Base-by-base conservation (phyloP, 495 filamentous ascomycete genomes). In the Annulohypoxylon maeteangense region DNA sequence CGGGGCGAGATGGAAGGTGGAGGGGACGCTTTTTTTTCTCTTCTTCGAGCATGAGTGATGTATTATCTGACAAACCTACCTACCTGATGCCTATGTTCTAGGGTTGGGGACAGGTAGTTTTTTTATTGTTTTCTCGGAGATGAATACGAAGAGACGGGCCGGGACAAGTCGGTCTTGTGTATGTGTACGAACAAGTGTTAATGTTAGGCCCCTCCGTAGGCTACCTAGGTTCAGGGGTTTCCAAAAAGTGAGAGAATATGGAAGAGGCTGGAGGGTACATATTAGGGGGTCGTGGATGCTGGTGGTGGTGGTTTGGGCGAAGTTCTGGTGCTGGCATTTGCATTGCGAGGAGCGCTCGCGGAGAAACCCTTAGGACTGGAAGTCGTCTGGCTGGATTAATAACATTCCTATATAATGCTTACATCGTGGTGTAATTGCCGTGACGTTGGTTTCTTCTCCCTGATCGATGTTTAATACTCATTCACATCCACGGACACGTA, bases 181-280 rank as follows among this genome's bases (percentile, higher is more conserved):
- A 44, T 27, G 27, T 68, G 57, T 68, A 68, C 29, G 50, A 62
- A 62, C 40, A 68, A 20, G 36, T 55, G 57, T 68, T 48, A 56
- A 40, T 54, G 14, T 10, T 54, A 54, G 23, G 27, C 12, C n/a
- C 25, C 57, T 16, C 48, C 55, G 36, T 47, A 51, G 25, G 36
- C n/a, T n/a, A n/a, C n/a, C n/a, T 36, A 32, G 22, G 47, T 36
- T 23, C 14, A 27, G 27, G 27, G 27, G 18, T 44, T 18, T 18
- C 2, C 22, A 16, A 48, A 48, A 22, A 47, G 12, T 25, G 20
- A 34, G 8, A 1, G 10, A 40, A 40, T 4, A 56, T 1, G 38
- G 50, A 34, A 5, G 47, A 29, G 47, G 47, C 23, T 25, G n/a
- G 4, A 14, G 11, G 54, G 63, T 59, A 42, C 54, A 50, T 66